A percentile compares a stretch with the other conserved stretches of the same genome.
phyloP scores from a whole-genome alignment of 2,329 filamentous ascomycete genomes.

The Ophiostoma populinum region DNA sequence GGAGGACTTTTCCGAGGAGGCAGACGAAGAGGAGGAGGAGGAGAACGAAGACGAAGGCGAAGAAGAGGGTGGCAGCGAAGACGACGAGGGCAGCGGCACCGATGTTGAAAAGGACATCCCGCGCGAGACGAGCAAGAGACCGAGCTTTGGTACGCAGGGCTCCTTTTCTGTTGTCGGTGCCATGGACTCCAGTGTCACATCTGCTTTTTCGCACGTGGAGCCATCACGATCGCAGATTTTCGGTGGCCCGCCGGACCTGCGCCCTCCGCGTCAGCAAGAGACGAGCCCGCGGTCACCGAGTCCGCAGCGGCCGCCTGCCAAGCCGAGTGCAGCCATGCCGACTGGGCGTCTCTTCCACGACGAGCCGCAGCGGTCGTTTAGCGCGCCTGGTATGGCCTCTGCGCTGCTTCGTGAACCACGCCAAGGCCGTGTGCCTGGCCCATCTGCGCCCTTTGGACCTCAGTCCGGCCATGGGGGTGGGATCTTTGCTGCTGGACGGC shows the following conservation, averaged over 20 bases:
- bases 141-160: slow-evolving; percentile 37
- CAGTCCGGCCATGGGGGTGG: neutral
- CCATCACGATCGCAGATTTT: slow-evolving; percentile 31
- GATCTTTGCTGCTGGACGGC: slow-evolving; percentile 15
- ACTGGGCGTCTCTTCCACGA: slow-evolving; percentile 29
- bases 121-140: no score
- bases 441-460: slow-evolving; percentile 18
- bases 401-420: slow-evolving; percentile 27
- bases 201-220: slow-evolving; percentile 27
- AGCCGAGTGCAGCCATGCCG: slow-evolving; percentile 1
- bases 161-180: slow-evolving; percentile 31
- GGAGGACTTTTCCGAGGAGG: slow-evolving; percentile 18
- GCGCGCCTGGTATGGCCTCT: slow-evolving; percentile 40
- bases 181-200: slow-evolving; percentile 27
- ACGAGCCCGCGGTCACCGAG: slow-evolving; percentile 57
- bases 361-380: slow-evolving; percentile 38
- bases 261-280: slow-evolving; percentile 30
- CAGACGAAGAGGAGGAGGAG: slow-evolving; percentile 29
- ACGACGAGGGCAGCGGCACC: slow-evolving; percentile 44
- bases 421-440: slow-evolving; percentile 12
- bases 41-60: slow-evolving; percentile 26
- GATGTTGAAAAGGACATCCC: slow-evolving; percentile 48
- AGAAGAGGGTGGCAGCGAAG: slow-evolving; percentile 29
- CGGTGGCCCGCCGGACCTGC: slow-evolving; percentile 38
- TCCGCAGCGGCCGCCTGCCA: slow-evolving; percentile 30